These are phyloP conservation scores for Candida odintsovae DNA, from an alignment of 805 yeast genomes.

Conservation along the genomic window DNA sequence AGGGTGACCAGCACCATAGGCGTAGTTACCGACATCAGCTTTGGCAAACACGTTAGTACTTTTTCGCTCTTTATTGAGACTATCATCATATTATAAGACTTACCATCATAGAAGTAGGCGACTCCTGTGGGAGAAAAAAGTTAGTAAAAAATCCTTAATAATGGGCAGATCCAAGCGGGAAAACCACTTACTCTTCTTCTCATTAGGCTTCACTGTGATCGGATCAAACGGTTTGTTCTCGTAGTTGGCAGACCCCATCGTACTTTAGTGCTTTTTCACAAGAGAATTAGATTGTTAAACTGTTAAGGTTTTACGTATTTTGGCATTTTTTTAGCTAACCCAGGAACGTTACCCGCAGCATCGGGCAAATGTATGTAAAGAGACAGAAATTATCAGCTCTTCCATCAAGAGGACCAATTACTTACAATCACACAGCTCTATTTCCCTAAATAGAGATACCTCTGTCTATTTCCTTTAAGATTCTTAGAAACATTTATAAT, in stretches of 20 bases:
- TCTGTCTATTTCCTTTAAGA: too few relatives aligned
- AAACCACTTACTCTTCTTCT: slow-evolving; percentile 37
- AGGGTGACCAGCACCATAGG: slow-evolving; percentile 94
- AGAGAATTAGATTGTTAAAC: too few relatives aligned
- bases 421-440: too few relatives aligned
- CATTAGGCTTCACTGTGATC: slow-evolving; percentile 47
- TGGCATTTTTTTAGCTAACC: too few relatives aligned
- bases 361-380: too few relatives aligned
- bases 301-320: too few relatives aligned
- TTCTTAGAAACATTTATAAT: too few relatives aligned
- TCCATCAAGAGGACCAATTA: too few relatives aligned
- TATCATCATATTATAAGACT: slow-evolving; percentile 4
- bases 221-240: slow-evolving; percentile 56
- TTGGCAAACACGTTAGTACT: slow-evolving; percentile 17
- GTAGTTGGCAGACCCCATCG: slow-evolving; percentile 20
- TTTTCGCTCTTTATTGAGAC: too few relatives aligned
- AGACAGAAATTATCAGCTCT: too few relatives aligned
- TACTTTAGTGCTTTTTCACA: neutral
- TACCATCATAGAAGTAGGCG: slow-evolving; percentile 70
- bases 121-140: slow-evolving; percentile 29
- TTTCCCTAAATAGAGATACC: too few relatives aligned
- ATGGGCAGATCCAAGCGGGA: neutral
- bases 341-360: too few relatives aligned
- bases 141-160: slow-evolving; percentile 7
- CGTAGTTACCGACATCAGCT: slow-evolving; percentile 94